Evolutionary conservation across 306 rosid species (phyloP).

Genomic region (Vigna radiata): DNA sequence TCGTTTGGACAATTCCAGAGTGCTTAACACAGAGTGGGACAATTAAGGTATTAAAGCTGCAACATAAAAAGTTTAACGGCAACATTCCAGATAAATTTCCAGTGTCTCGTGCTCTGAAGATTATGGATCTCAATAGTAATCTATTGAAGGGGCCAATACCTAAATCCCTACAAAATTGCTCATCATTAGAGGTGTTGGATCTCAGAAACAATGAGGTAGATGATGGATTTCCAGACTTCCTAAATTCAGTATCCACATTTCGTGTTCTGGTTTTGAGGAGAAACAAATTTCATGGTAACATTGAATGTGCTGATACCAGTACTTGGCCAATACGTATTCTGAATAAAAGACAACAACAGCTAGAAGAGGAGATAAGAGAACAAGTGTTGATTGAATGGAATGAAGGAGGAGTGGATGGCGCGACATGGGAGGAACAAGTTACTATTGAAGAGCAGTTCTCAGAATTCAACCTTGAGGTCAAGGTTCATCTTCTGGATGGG

Average conservation of each 20-base stretch:
- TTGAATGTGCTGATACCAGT: constrained; percentile 32
- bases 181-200: constrained; percentile 42
- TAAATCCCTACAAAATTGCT: constrained; percentile 41
- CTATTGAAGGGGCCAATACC: constrained; percentile 41
- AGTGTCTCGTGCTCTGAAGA: constrained; percentile 25
- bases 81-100: constrained; percentile 36
- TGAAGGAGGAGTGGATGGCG: too few relatives aligned
- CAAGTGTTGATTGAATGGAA: too few relatives aligned
- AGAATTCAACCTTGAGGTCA: too few relatives aligned
- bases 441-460: too few relatives aligned
- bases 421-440: too few relatives aligned
- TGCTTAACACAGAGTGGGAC: constrained; percentile 30
- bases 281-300: constrained; percentile 13
- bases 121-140: constrained; percentile 48
- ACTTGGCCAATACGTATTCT: constrained; percentile 19
- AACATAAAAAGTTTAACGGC: constrained; percentile 37
- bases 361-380: too few relatives aligned
- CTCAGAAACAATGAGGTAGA: constrained; percentile 42
- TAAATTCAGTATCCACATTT: constrained; percentile 41
- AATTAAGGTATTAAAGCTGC: constrained; percentile 39
- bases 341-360: too few relatives aligned
- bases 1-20: constrained; percentile 39
- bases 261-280: too few relatives aligned
- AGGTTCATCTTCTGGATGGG: too few relatives aligned
- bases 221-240: constrained; percentile 41